A percentile compares a stretch with the other conserved stretches of the same genome.
Conservation (phyloP, 148 eudicot genomes). For the Diospyros kaki region DNA sequence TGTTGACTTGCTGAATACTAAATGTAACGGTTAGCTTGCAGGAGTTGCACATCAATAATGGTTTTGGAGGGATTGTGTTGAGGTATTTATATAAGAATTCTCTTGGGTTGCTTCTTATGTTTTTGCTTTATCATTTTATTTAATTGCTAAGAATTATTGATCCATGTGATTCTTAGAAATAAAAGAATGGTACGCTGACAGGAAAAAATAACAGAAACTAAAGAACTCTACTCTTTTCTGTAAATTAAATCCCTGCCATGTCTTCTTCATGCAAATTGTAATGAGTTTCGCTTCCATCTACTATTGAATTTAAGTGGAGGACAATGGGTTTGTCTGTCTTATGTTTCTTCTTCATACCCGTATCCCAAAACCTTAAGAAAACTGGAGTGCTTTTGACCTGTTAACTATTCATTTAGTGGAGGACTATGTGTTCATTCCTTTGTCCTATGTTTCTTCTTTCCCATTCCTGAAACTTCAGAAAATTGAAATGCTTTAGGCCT, state of each 20-base stretch:
- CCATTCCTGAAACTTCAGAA: neutral
- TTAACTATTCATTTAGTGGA: neutral
- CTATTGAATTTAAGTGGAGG: too few relatives aligned
- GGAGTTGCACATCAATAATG: slow-evolving; percentile 74
- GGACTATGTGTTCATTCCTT: neutral
- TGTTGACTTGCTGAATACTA: slow-evolving; percentile 1
- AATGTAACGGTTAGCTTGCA: slow-evolving; percentile 24
- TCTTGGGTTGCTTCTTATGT: neutral
- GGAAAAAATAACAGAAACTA: neutral
- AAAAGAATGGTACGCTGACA: neutral
- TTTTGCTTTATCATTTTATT: neutral
- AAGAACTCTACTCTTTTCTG: neutral
- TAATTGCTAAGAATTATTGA: neutral
- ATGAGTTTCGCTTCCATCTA: neutral
- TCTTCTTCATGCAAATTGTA: neutral
- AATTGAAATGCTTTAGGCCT: neutral
- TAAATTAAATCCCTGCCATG: neutral
- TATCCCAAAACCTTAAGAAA: neutral
- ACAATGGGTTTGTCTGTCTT: neutral
- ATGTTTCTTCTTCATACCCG: neutral
- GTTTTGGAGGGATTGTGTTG: slow-evolving; percentile 80
- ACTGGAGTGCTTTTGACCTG: neutral
- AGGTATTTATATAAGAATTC: slow-evolving; percentile 33
- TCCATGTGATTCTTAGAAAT: neutral
- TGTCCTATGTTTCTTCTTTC: neutral